Conservation (phyloP, 2,329 filamentous ascomycete species). For the Xylaria sp. region DNA sequence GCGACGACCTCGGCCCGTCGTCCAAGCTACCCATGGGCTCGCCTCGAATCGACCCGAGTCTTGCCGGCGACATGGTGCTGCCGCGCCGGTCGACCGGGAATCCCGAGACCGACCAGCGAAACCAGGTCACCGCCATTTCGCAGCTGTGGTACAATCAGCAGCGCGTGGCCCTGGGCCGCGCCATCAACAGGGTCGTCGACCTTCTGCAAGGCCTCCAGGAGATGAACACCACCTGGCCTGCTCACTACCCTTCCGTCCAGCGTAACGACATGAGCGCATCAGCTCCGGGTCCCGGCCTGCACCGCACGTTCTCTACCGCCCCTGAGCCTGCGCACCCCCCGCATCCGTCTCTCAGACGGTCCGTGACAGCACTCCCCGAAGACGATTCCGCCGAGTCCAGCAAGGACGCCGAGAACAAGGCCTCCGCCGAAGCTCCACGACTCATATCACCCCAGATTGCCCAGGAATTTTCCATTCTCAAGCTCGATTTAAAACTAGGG, state of each 20-base stretch:
- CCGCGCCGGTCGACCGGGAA: slow-evolving; percentile 54
- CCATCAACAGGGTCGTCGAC: slow-evolving; percentile 88
- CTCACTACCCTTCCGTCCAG: slow-evolving; percentile 90
- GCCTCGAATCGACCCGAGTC: slow-evolving; percentile 57
- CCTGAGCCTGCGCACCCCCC: slow-evolving; percentile 61
- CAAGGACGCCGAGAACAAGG: slow-evolving; percentile 71
- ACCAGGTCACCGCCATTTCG: slow-evolving; percentile 84
- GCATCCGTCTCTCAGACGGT: slow-evolving; percentile 69
- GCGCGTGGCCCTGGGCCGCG: slow-evolving; percentile 83
- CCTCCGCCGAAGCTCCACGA: slow-evolving; percentile 73
- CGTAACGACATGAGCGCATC: slow-evolving; percentile 61
- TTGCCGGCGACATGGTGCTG: slow-evolving; percentile 59
- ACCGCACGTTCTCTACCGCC: slow-evolving; percentile 71
- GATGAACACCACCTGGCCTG: slow-evolving; percentile 92
- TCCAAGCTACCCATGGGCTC: slow-evolving; percentile 47
- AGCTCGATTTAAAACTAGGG: slow-evolving; percentile 92
- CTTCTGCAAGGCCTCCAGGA: slow-evolving; percentile 84
- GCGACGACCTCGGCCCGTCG: slow-evolving; percentile 64
- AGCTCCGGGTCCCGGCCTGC: slow-evolving; percentile 69
- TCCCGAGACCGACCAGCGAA: slow-evolving; percentile 72
- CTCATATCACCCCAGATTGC: slow-evolving; percentile 92
- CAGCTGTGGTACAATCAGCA: slow-evolving; percentile 97
- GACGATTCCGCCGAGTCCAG: slow-evolving; percentile 76
- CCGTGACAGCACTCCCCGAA: slow-evolving; percentile 76
- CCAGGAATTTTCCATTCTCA: slow-evolving; percentile 94